phyloP scores from a whole-genome alignment of 352 stramenopile genomes.

The Pythium aquatile region DNA sequence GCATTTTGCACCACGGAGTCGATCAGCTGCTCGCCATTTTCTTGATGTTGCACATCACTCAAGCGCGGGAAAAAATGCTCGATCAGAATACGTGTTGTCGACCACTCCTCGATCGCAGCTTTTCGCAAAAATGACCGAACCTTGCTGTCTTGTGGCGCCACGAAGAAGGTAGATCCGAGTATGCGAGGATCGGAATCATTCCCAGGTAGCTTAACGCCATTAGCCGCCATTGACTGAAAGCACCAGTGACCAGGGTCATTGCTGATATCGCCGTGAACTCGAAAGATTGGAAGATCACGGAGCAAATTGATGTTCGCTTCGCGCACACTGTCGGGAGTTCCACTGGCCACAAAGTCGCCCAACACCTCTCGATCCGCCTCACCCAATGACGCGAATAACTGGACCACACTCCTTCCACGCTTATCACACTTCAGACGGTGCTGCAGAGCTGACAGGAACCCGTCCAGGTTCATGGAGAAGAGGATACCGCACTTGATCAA shows the following conservation, averaged over 20 bases:
- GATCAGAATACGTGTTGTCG: constrained; percentile 50
- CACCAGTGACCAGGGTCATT: not conserved
- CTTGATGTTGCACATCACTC: constrained; percentile 29
- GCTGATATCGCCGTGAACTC: constrained; percentile 9
- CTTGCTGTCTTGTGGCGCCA: constrained; percentile 29
- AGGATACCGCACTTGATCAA: constrained; percentile 15
- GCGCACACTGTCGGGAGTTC: not conserved
- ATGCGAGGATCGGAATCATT: constrained; percentile 41
- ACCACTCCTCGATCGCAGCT: constrained; percentile 54
- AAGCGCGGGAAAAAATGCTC: constrained; percentile 64
- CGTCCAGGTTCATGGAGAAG: constrained; percentile 14
- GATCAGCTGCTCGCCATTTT: constrained; percentile 31
- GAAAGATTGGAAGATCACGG: constrained; percentile 21
- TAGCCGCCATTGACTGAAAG: constrained; percentile 14
- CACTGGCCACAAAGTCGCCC: constrained; percentile 14
- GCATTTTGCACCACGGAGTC: constrained; percentile 50
- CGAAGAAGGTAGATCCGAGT: constrained; percentile 54
- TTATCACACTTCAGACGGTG: constrained; percentile 1
- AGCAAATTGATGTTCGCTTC: constrained; percentile 12
- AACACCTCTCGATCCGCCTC: constrained; percentile 3
- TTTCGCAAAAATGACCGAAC: constrained; percentile 49
- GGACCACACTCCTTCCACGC: not conserved
- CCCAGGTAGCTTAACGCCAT: constrained; percentile 36
- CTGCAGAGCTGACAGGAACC: constrained; percentile 21
- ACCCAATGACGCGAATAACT: constrained; percentile 11